Evolutionary conservation across 2,329 filamentous ascomycete species (phyloP), one percentile per base, ranked within the genome.

Genomic region (Zymoseptoria ardabiliae): DNA sequence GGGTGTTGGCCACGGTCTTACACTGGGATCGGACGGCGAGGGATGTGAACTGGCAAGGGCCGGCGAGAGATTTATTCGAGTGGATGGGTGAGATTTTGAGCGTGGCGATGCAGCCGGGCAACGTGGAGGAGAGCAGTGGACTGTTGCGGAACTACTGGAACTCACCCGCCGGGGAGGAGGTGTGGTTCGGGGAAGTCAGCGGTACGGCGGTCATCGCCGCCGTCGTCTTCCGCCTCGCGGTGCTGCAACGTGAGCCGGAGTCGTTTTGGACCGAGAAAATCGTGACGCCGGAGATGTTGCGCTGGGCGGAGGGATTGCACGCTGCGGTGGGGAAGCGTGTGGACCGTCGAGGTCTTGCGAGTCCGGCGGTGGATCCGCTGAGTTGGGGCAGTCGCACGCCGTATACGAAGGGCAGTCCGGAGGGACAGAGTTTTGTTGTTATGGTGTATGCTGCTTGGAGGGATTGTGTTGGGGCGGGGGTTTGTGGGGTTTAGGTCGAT

Each of bases 161-260:
- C 19, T 4, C 13, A 10, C 10, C 30, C 9, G 13, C 11, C 2
- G 30, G 10, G 8, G 62, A 61, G 8, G 48, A 28, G 1, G 30
- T 23, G 2, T 79, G 76, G 75, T 79, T 76, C 65, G 77, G 75
- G 2, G 79, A 82, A 65, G 75, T 77, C 4, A 75, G 78, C 10
- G 79, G 79, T 11, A 82, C 78, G 4, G 71, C 77, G 3, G 63
- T 81, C 21, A 63, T 81, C 20, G 70, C 77, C 21, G 74, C 78
- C 19, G 74, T 74, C 1, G 72, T 71, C 11, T 80, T 80, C 63
- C 74, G 79, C 3, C 73, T 81, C 70, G 61, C 59, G 22, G 61
- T 58, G 1, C 21, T 63, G 53, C 56, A 61, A n/a, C 45, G 52
- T 21, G 61, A 63, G 41, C 55, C 61, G 50, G 54, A 45, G 13